A percentile compares a stretch with the other conserved stretches of the same genome.
These are phyloP conservation scores for Aspergillus ellipticus DNA, from an alignment of 495 filamentous ascomycete species.

Conservation along the genomic window DNA sequence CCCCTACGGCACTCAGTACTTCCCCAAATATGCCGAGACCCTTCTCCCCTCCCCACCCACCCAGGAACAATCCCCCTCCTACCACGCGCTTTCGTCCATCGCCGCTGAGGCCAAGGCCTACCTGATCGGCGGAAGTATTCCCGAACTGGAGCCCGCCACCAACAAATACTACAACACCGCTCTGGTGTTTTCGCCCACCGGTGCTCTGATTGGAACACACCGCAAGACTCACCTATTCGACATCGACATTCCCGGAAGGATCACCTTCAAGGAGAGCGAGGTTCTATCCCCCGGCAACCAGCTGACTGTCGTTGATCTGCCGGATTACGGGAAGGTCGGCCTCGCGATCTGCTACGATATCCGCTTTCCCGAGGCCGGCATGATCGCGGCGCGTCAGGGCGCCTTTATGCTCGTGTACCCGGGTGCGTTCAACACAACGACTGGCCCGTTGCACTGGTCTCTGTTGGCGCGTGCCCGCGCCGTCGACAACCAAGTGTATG, in stretches of 20 bases:
- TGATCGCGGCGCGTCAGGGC: constrained; percentile 78
- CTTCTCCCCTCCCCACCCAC: constrained; percentile 77
- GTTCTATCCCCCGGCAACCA: constrained; percentile 80
- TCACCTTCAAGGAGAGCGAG: constrained; percentile 85
- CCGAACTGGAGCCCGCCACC: constrained; percentile 61
- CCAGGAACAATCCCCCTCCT: constrained; percentile 67
- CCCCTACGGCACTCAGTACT: constrained; percentile 85
- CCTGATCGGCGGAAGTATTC: constrained; percentile 89
- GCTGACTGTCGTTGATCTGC: constrained; percentile 75
- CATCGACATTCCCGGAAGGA: constrained; percentile 94
- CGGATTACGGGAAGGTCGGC: constrained; percentile 79
- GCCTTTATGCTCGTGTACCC: constrained; percentile 87
- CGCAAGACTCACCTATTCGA: constrained; percentile 98
- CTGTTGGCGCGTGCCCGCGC: constrained; percentile 79
- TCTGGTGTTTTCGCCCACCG: constrained; percentile 74
- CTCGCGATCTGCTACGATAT: constrained; percentile 97
- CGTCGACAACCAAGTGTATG: constrained; percentile 92
- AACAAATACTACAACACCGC: constrained; percentile 90
- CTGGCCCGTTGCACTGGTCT: constrained; percentile 87
- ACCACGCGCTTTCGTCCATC: constrained; percentile 76
- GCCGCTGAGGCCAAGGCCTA: constrained; percentile 73
- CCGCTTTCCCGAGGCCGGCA: constrained; percentile 91
- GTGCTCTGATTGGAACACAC: constrained; percentile 76
- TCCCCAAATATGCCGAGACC: constrained; percentile 86
- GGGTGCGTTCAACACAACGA: constrained; percentile 92